Evolutionary conservation across 2,329 filamentous ascomycete genomes (phyloP), one percentile per base, ranked within the genome.

Genomic region (Paraphaeosphaeria sporulosa): DNA sequence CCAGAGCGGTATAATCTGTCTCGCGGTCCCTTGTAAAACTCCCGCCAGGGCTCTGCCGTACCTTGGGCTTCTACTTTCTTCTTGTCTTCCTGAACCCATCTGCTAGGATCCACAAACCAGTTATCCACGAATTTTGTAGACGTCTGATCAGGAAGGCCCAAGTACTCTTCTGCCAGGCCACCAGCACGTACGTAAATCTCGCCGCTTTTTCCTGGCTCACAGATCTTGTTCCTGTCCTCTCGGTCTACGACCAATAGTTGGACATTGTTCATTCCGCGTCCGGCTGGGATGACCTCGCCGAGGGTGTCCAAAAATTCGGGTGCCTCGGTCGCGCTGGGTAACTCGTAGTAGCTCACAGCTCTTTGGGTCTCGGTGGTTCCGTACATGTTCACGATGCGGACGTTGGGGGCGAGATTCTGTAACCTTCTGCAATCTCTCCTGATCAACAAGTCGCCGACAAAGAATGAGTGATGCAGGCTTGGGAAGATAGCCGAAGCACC

Each of bases 1-100:
- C 94, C 95, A 42, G 90, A 95, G 21, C 91, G 82, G 78, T 99
- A 98, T 54, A 98, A 79, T 36, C 94, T 86, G 80, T 98, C 95
- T 63, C 92, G 85, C 0, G 93, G 91, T 0, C 93, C 94, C 67
- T 90, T 86, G 79, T 91, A 97, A 67, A 88, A 90, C 60, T 88
- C 79, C 64, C 90, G 83, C 94, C 94, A 97, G 0, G 90, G 86
- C 77, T 96, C 89, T 25, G 84, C 76, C 59, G 82, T 80, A 61
- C 79, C 74, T 49, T 80, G 76, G 40, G 76, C 79, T 32, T 81
- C 75, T 3, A 82, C 82, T 51, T 79, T 79, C 62, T 85, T 80
- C 67, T 87, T 80, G 68, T 94, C 86, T 53, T 85, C 82, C 52
- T 90, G 85, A 0, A 85, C 78, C 90, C 92, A 95, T 64, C 84